Conservation (phyloP, 208 protist species). For the Leishmania tropica region DNA sequence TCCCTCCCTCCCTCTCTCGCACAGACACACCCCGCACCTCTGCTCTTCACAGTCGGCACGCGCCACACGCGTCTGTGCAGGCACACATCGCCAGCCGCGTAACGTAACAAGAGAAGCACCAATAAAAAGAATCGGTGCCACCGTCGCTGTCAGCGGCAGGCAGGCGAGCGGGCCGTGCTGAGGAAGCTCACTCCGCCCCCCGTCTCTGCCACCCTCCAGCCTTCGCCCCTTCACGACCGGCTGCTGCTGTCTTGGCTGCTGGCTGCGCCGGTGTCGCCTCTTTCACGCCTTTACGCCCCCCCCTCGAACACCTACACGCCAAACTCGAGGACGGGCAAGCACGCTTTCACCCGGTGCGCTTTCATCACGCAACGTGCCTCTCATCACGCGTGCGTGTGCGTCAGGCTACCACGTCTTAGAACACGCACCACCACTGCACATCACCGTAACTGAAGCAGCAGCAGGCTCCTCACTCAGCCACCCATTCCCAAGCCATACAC, state of each 20-base stretch:
- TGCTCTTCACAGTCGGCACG: not conserved
- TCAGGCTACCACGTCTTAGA: not conserved
- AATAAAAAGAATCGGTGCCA: not conserved
- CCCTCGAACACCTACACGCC: not conserved
- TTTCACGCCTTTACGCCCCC: not conserved
- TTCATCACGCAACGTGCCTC: too few species aligned
- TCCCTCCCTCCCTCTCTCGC: not conserved
- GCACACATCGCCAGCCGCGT: not conserved
- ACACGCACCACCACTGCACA: not conserved
- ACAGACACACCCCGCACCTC: not conserved
- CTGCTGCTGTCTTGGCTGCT: not conserved
- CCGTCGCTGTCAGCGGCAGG: not conserved
- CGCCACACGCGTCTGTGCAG: not conserved
- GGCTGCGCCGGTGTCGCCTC: not conserved
- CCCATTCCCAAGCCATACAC: not conserved
- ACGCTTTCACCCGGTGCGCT: too few species aligned
- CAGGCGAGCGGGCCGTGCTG: not conserved
- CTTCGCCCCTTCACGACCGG: not conserved
- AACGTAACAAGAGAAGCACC: not conserved
- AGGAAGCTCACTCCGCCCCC: not conserved
- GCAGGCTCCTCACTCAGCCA: not conserved
- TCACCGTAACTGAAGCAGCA: not conserved
- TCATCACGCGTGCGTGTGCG: not conserved
- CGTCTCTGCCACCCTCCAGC: not conserved
- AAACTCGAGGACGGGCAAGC: not conserved